Base-by-base conservation (phyloP, 257 asterid genomes). In the Penstemon eatonii region DNA sequence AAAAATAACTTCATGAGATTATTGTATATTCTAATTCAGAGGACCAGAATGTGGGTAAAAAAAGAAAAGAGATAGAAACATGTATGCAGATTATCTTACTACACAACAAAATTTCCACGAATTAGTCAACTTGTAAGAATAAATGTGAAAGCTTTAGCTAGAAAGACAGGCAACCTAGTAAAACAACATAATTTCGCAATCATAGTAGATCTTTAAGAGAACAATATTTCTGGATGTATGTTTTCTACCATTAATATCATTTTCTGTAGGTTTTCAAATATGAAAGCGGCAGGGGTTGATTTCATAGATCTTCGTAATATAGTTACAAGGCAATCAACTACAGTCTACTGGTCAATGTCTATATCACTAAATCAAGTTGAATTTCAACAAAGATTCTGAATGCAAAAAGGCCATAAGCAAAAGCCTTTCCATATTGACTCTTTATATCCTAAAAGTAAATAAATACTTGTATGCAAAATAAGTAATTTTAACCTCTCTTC, bases 61-160 rank as follows among this genome's bases (percentile, higher is more conserved):
- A 3, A 65, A 47, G 12, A 36, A 18, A 3, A 49, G 4, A 73
- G 42, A 59, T 41, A 66, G 13, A 59, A 66, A 52, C 49, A 50
- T 25, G 58, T 13, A 44, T 12, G 42, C 9, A 54, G 18, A 54
- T 25, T 54, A 6, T 13, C 45, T 8, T 36, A 33, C 10, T 2
- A n/a, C 50, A 47, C 44, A 64, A 64, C 41, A 68, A 49, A 67
- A 33, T 7, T 65, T 60, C 5, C 44, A 51, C 56, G 38, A 60
- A 25, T 67, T 45, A 55, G 6, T 56, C 67, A 10, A 43, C 51
- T 52, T 7, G 12, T 45, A 36, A 44, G 45, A 60, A 46, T 5
- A 19, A 60, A 43, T 56, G 3, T 51, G 4, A n/a, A 8, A 38
- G 43, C 54, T 66, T 18, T 36, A 39, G 0, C 18, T 49, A 49